Base-by-base conservation (phyloP, 345 rosid species). In the Citrus mangshanensis region DNA sequence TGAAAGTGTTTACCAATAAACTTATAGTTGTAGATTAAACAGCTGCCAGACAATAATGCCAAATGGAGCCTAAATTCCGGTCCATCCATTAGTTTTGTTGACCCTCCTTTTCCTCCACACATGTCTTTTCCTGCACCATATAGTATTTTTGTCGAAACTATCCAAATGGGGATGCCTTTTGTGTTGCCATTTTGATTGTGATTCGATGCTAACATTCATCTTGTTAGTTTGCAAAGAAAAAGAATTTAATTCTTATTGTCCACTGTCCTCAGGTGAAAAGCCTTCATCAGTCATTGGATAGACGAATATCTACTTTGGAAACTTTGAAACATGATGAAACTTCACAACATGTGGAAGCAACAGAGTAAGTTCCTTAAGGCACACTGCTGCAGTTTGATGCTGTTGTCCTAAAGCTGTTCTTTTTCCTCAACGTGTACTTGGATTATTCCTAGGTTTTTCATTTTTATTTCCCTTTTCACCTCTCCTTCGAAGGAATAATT, bases 251-350 rank as follows among this genome's bases (percentile, higher is more conserved):
- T 19, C 40, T 27, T 62, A 25, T 30, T 34, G 65, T 49, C 37
- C 49, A 24, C 19, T 66, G 38, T 55, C 69, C 77, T 27, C 84
- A 92, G 99, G 91, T 90, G 76, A 88, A 89, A 85, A 79, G 86
- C 34, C 85, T 91, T 60, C 93, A 91, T 5, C 91, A 88, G 40
- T 88, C 97, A 5, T 84, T 95, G 65, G 96, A 95, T 77, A 85
- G 86, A 77, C 87, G 97, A 82, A 90, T 95, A 81, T 89, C 90
- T 32, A 68, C 82, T 25, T 85, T 95, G 86, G 99, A 95, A 85
- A 92, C 86, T 80, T 75, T 91, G 89, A 95, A 91, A 83, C 93
- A 84, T 85, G 82, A 82, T 73, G 97, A 93, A 82, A 88, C 82
- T 73, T 79, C 95, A 18, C 92, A 85, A 59, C 89, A 89, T 9